A percentile compares a stretch with the other conserved stretches of the same genome.
Evolutionary conservation across 148 eudicot genomes (phyloP).

Genomic region (Heliosperma pusillum): DNA sequence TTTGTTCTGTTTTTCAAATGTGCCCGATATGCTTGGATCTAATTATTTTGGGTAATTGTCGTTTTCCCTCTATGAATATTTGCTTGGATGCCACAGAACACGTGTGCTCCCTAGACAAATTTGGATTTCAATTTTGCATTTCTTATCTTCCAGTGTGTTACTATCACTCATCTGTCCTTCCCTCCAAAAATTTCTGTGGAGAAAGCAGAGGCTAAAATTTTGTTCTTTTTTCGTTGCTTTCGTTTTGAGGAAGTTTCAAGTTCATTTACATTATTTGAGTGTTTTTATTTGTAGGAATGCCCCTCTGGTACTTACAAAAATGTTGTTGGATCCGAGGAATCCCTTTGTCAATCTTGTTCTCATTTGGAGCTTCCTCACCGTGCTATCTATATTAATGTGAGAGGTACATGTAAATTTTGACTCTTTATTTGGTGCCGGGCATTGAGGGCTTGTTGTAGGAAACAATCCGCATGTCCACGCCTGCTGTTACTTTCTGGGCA

Average conservation of each 20-base stretch:
- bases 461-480: neutral
- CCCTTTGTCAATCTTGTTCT: conserved; percentile 72
- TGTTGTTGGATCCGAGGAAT: conserved; percentile 69
- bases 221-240: too few relatives aligned
- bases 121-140: neutral
- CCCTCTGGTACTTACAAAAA: conserved; percentile 87
- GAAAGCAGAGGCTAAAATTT: neutral
- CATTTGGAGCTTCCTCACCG: conserved; percentile 72
- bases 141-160: neutral
- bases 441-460: neutral
- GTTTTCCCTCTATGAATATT: neutral
- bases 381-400: conserved; percentile 52
- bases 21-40: neutral
- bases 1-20: neutral
- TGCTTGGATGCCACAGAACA: neutral
- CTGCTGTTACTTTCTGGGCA: neutral
- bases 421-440: neutral
- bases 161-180: neutral
- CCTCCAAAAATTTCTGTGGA: neutral
- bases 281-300: conserved; percentile 58
- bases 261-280: conserved; percentile 5
- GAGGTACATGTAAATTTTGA: conserved; percentile 48
- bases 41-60: too few relatives aligned
- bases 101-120: neutral
- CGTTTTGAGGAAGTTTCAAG: neutral